These are phyloP conservation scores for Colletotrichum chrysophilum DNA, from an alignment of 2,329 filamentous ascomycete genomes.

Conservation along the genomic window DNA sequence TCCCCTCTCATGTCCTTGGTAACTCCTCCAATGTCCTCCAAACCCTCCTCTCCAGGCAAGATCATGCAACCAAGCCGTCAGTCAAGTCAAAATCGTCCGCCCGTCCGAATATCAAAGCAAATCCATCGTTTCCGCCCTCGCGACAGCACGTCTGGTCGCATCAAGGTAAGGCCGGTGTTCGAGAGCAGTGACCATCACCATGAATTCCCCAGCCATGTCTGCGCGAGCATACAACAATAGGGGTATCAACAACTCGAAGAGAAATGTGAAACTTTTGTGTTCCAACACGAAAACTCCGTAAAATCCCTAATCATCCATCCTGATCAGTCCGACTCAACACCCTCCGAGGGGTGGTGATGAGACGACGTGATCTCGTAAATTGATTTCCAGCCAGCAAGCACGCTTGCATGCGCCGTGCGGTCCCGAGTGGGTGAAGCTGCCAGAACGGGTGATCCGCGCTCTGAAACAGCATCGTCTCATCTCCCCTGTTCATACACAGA, in stretches of 20 bases:
- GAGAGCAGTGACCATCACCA: neutral
- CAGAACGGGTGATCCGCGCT: neutral
- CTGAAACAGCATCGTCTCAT: neutral
- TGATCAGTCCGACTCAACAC: neutral
- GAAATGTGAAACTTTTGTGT: slow-evolving; percentile 21
- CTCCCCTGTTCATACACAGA: neutral
- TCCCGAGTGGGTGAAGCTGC: neutral
- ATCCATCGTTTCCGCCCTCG: slow-evolving; percentile 5
- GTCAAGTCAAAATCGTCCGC: neutral
- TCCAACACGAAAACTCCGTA: slow-evolving; percentile 19
- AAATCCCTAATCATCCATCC: slow-evolving; percentile 16
- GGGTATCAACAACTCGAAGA: slow-evolving; percentile 25
- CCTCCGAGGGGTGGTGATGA: neutral
- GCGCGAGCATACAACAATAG: slow-evolving; percentile 17
- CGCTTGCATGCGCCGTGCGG: neutral
- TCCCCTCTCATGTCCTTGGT: neutral
- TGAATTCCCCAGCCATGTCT: neutral
- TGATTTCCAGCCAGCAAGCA: slow-evolving; percentile 10
- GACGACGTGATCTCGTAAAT: slow-evolving; percentile 3
- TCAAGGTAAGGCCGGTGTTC: neutral
- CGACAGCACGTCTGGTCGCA: neutral
- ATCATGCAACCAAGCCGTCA: neutral
- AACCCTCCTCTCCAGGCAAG: slow-evolving; percentile 6
- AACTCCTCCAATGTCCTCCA: slow-evolving; percentile 12
- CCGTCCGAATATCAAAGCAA: slow-evolving; percentile 8